These are phyloP conservation scores for Lasiodiplodia sp. DNA, from an alignment of 2,329 filamentous ascomycete genomes.

Conservation along the genomic window DNA sequence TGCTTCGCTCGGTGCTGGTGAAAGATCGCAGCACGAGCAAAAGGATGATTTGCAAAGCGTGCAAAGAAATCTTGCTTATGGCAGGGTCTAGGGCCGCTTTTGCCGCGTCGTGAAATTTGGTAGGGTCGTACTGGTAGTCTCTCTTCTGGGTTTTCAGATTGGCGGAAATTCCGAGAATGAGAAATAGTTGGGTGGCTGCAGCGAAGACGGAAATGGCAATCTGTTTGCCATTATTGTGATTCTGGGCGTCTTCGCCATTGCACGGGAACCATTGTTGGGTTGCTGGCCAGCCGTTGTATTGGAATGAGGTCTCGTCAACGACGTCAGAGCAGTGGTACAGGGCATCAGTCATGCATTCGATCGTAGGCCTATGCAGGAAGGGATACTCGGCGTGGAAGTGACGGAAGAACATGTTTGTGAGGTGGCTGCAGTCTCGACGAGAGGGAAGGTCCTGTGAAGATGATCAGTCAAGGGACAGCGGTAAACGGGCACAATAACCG, in stretches of 20 bases:
- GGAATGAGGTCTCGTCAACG: constrained; percentile 31
- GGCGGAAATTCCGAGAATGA: constrained; percentile 47
- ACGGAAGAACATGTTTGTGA: constrained; percentile 39
- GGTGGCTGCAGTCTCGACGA: constrained; percentile 36
- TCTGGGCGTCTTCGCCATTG: constrained; percentile 35
- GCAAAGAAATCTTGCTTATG: constrained; percentile 1
- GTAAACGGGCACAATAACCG: not conserved
- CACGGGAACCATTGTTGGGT: constrained; percentile 37
- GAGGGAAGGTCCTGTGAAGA: constrained; percentile 36
- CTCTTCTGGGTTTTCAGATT: constrained; percentile 45
- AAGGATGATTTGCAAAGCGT: constrained; percentile 41
- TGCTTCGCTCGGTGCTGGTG: constrained; percentile 44
- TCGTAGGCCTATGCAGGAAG: constrained; percentile 39
- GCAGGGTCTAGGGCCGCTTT: constrained; percentile 31
- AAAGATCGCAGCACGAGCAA: constrained; percentile 44
- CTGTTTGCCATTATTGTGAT: constrained; percentile 13
- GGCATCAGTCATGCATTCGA: constrained; percentile 38
- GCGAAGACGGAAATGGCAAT: constrained; percentile 34
- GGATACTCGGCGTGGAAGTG: constrained; percentile 43
- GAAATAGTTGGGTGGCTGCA: constrained; percentile 45
- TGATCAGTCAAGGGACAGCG: not conserved
- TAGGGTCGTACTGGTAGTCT: constrained; percentile 45
- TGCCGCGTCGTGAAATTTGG: constrained; percentile 45
- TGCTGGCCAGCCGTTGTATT: constrained; percentile 39
- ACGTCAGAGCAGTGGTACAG: constrained; percentile 36